Base-by-base conservation (phyloP, 352 stramenopile genomes). In the Globisporangium rhizosaccharum region DNA sequence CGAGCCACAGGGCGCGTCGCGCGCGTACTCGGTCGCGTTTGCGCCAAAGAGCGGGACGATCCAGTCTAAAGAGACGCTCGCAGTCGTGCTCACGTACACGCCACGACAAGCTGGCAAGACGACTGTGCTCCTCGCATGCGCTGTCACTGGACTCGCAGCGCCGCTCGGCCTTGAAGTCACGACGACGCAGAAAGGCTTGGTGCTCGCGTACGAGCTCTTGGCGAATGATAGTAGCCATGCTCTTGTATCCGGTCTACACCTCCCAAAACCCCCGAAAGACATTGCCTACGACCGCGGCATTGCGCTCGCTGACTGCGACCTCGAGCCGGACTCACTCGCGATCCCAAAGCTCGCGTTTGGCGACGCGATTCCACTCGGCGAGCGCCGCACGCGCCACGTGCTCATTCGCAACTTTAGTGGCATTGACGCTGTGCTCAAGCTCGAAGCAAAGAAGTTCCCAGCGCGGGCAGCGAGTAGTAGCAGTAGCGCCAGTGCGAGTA, bases 401-500 rank as follows among this genome's bases (percentile, higher is more conserved):
- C 49, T 90, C 2, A 70, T 94, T 23, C 82, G 81, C n/a, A 92
- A 92, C 61, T 82, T 83, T 33, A 92, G 84, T 44, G 84, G 82
- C 36, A 90, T 94, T 56, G 72, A 86, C 44, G 81, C 84, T 0
- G 59, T 74, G 5, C 52, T 92, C 10, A 66, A 87, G 23, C 41
- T 94, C 1, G 75, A 86, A 44, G 68, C 80, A 2, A 88, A 87
- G 57, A 76, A 74, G 47, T 90, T 81, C 46, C 68, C 70, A 18
- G 64, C 67, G 3, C 28, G 23, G 2, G 14, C 18, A 30, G 4
- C 14, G 25, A 41, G 44, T 8, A 30, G n/a, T 47, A 18, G 18
- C 42, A 42, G 37, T 12, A 42, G 37, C 14, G 37, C 1, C 41
- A 6, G 41, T n/a, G 41, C 41, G 15, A n/a, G 17, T 9, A 39